Evolutionary conservation across 129 eudicot genomes (phyloP).

Genomic region (Flaveria ramosissima): DNA sequence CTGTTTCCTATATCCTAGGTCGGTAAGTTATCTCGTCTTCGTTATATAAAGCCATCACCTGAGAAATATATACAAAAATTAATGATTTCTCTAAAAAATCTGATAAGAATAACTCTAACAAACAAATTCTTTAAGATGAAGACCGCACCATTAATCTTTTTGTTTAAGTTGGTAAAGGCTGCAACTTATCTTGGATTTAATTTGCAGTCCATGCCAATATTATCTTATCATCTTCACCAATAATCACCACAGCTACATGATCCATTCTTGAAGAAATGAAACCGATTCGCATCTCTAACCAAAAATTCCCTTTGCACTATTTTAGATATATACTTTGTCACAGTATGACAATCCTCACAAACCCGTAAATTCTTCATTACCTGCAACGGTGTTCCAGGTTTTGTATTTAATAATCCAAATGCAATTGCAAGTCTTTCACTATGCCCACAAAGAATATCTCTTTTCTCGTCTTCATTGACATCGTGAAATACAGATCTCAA

Average conservation of each 20-base stretch:
- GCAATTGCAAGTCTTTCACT: constrained; percentile 83
- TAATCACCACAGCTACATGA: constrained; percentile 60
- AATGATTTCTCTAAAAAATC: background rate
- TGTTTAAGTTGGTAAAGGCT: background rate
- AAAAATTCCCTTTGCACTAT: constrained; percentile 55
- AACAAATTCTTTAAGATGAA: background rate
- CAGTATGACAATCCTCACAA: constrained; percentile 66
- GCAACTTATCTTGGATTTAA: background rate
- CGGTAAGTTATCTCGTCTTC: background rate
- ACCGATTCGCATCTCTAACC: constrained; percentile 64
- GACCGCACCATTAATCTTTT: background rate
- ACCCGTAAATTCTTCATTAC: constrained; percentile 68
- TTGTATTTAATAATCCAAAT: constrained; percentile 63
- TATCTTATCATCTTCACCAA: constrained; percentile 43
- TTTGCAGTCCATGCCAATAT: background rate
- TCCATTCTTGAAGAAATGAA: constrained; percentile 66
- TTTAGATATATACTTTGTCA: constrained; percentile 53
- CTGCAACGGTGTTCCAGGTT: constrained; percentile 57
- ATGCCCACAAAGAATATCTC: constrained; percentile 65
- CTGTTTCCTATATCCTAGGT: background rate
- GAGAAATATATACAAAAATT: background rate
- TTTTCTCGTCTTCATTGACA: constrained; percentile 62
- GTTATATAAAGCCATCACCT: background rate
- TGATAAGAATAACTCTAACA: background rate
- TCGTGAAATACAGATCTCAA: constrained; percentile 51